Conservation (phyloP, 2,329 filamentous ascomycete genomes). For the Bipolaris oryzae region DNA sequence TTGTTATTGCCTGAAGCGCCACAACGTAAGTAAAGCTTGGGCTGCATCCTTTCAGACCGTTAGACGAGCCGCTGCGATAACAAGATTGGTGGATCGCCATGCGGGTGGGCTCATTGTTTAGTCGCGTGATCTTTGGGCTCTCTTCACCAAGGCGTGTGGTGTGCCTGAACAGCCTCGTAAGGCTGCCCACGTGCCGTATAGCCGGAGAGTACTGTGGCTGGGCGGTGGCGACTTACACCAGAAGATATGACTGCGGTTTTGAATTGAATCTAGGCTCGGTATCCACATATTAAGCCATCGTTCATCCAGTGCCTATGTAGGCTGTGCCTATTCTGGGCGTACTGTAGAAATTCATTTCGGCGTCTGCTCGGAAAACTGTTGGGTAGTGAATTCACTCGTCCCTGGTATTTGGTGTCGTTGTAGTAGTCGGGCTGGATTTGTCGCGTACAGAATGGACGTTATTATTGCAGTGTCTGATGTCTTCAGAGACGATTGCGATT, state of each 20-base stretch:
- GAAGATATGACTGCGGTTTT: not conserved
- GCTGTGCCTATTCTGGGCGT: not conserved
- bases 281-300: not conserved
- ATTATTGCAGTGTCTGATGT: not conserved
- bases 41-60: not conserved
- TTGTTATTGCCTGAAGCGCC: conserved; percentile 3
- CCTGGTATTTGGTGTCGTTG: not conserved
- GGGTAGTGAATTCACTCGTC: not conserved
- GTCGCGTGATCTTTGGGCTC: conserved; percentile 5
- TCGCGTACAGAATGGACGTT: too few species aligned
- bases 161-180: not conserved
- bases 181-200: conserved; percentile 4
- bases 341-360: not conserved
- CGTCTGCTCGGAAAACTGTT: not conserved
- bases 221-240: not conserved
- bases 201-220: not conserved
- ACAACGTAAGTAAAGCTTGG: conserved; percentile 3
- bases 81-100: conserved; percentile 5
- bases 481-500: not conserved
- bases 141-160: not conserved
- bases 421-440: not conserved
- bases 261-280: not conserved
- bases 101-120: not conserved
- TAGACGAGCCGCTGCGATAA: not conserved
- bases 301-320: not conserved